Evolutionary conservation across 2,329 filamentous ascomycete genomes (phyloP).

Genomic region (Neocatenulostroma microsporum): DNA sequence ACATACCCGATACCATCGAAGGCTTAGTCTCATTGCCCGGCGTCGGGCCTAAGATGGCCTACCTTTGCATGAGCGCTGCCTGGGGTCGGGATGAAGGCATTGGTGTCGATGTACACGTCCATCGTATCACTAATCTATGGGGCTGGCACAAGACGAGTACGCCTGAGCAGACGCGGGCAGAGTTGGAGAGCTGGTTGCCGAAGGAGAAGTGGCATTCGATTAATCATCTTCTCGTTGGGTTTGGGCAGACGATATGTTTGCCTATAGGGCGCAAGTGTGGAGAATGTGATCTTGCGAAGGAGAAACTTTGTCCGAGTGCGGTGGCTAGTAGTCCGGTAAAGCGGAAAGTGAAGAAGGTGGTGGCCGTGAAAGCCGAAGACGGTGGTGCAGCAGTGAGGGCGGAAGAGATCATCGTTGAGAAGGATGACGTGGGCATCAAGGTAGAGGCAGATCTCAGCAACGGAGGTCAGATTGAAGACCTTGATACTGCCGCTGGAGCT

Average conservation of each 20-base stretch:
- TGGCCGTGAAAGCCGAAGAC: conserved; percentile 20
- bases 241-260: conserved; percentile 79
- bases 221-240: conserved; percentile 78
- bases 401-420: conserved; percentile 22
- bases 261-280: conserved; percentile 75
- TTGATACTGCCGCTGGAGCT: no score
- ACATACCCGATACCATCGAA: conserved; percentile 72
- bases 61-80: conserved; percentile 73
- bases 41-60: conserved; percentile 92
- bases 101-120: conserved; percentile 90
- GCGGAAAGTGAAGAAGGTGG: conserved; percentile 39
- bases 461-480: neutral
- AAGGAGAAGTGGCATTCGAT: conserved; percentile 84
- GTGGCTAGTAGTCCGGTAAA: conserved; percentile 40
- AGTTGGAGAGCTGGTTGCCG: conserved; percentile 75
- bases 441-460: conserved; percentile 12
- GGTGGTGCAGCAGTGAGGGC: conserved; percentile 19
- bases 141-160: conserved; percentile 76
- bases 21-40: conserved; percentile 72
- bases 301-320: conserved; percentile 60
- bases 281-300: conserved; percentile 70
- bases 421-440: conserved; percentile 22
- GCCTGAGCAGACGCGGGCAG: conserved; percentile 72
- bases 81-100: conserved; percentile 67
- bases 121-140: conserved; percentile 91